Evolutionary conservation across 257 asterid species (phyloP).

Genomic region (Dorcoceras hygrometricum): DNA sequence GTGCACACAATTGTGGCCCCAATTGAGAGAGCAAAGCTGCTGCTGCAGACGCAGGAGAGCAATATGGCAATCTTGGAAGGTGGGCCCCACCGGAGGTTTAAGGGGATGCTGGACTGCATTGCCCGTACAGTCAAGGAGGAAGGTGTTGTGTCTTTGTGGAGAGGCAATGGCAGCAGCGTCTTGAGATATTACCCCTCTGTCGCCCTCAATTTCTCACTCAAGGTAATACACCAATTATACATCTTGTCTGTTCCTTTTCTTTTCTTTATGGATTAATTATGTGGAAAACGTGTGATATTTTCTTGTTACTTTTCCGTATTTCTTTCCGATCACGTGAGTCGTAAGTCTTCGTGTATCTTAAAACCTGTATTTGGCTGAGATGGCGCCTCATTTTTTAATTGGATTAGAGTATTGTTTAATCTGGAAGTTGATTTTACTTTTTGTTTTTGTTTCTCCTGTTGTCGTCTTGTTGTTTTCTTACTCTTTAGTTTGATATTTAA

Average conservation of each 20-base stretch:
- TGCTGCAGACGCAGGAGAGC: slow-evolving; percentile 97
- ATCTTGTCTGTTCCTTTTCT: too few relatives aligned
- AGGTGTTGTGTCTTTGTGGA: slow-evolving; percentile 85
- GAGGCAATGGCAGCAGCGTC: slow-evolving; percentile 98
- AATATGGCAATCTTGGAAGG: slow-evolving; percentile 70
- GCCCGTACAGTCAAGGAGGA: slow-evolving; percentile 75
- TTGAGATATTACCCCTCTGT: slow-evolving; percentile 94
- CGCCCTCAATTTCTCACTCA: slow-evolving; percentile 94
- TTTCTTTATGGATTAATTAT: too few relatives aligned
- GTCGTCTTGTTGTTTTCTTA: too few relatives aligned
- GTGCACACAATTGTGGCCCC: slow-evolving; percentile 99
- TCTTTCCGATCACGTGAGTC: too few relatives aligned
- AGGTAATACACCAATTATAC: too few relatives aligned
- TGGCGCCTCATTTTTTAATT: neutral
- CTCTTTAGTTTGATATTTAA: neutral
- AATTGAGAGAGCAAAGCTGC: slow-evolving; percentile 89
- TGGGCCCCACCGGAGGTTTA: slow-evolving; percentile 74
- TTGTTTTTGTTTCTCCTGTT: too few relatives aligned
- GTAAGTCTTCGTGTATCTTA: too few relatives aligned
- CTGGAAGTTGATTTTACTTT: neutral
- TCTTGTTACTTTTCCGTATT: neutral
- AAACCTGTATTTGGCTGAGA: neutral
- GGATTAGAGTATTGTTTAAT: neutral
- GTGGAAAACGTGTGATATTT: too few relatives aligned
- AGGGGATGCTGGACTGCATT: slow-evolving; percentile 92